Evolutionary conservation across 495 filamentous ascomycete species (phyloP), one percentile per base, ranked within the genome.

Genomic region (Neurospora intermedia): DNA sequence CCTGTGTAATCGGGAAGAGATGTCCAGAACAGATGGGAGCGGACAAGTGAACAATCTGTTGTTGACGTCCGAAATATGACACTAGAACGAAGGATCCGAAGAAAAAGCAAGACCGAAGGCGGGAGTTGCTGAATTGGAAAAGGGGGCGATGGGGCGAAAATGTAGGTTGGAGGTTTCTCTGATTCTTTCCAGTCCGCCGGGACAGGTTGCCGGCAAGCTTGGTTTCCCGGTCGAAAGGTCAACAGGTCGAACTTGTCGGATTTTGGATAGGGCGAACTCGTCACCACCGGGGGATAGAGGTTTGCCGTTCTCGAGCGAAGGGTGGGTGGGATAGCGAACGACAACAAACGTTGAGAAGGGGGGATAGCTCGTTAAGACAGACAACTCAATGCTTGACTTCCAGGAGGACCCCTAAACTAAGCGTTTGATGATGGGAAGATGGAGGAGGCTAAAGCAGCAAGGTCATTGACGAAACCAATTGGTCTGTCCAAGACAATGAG

Each of bases 391-490:
- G 73, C 72, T 73, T 80, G 77, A 75, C 74, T 73, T 74, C 71
- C 69, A 46, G 73, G 27, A 66, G 54, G 54, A 66, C 54, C 54
- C 27, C 46, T 69, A 42, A 46, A 23, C 20, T 13, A 13, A 74
- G 74, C 69, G 70, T 77, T 73, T 66, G 75, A 69, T 45, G 74
- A 43, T 40, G 70, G 70, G 42, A 54, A 43, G 71, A 76, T 59
- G 75, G 69, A 71, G 42, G 70, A 69, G 31, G 42, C 76, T 74
- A 84, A 82, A 78, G 78, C 82, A 84, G 82, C 78, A 80, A 83
- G 81, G 79, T 80, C 81, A 84, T 84, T 74, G 75, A 71, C 73
- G 66, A 73, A 73, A 78, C 77, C 76, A 77, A 80, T 78, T 80
- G 81, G 80, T 71, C 79, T 78, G 74, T 75, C 73, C 70, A 76